Evolutionary conservation across 352 stramenopile species (phyloP).

Genomic region (Pythium periplocum): DNA sequence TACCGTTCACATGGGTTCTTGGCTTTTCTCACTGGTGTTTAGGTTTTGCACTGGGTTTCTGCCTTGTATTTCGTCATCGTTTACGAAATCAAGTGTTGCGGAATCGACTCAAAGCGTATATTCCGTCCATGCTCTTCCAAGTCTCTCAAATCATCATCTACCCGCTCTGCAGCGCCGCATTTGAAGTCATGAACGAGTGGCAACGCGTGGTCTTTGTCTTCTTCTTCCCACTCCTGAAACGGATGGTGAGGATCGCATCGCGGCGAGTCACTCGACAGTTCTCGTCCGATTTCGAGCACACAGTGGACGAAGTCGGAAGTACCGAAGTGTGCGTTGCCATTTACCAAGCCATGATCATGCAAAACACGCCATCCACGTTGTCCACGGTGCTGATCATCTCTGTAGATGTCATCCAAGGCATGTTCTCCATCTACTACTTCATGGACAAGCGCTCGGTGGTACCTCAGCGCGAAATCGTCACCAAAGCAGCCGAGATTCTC

Average conservation of each 20-base stretch:
- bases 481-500: background rate
- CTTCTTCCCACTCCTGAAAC: background rate
- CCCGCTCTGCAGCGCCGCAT: background rate
- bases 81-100: background rate
- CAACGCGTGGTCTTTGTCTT: background rate
- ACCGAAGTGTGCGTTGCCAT: conserved; percentile 1
- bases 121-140: background rate
- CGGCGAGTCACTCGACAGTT: background rate
- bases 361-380: background rate
- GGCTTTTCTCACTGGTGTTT: background rate
- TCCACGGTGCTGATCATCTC: background rate
- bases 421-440: background rate
- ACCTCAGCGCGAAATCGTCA: background rate
- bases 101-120: background rate
- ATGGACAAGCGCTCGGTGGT: background rate
- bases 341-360: conserved; percentile 5
- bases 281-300: background rate
- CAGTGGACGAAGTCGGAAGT: background rate
- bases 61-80: background rate
- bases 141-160: conserved; percentile 1
- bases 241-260: background rate
- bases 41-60: background rate
- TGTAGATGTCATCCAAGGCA: conserved; percentile 1
- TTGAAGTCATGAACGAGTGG: background rate
- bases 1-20: background rate